Evolutionary conservation across 345 rosid genomes (phyloP), one percentile per base, ranked within the genome.

Genomic region (Euphorbia peplus): DNA sequence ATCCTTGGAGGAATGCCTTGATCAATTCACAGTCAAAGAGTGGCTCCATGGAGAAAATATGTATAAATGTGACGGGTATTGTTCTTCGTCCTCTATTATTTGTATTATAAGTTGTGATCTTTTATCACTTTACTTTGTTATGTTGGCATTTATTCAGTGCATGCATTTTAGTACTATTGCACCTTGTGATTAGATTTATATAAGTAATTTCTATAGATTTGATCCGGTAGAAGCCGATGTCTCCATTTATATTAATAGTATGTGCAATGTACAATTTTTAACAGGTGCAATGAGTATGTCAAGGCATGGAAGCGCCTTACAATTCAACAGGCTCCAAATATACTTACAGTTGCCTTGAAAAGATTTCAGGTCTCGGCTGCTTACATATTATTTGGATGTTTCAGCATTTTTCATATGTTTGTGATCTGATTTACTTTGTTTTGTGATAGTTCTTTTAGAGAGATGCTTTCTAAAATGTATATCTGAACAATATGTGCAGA

Each of bases 61-160:
- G 98, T 95, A 95, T 78, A 88, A 83, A 73, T 95, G 99, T 76
- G 99, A 95, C 15, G 89, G 92, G 99, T 95, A 90, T 70, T 77
- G 26, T 56, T 60, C 57, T 68, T 60, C n/a, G 12, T 62, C 62
- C 73, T 64, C 47, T n/a, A 19, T 21, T 60, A 19, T 46, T 50
- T 51, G 41, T 28, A 52, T 26, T n/a, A 47, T 4, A 25, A 42
- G 59, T 19, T 12, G 37, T 0, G 37, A 28, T 44, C 12, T 37
- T 32, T 41, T n/a, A 41, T 53, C 39, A 51, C 12, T 73, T 61
- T 37, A 53, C 47, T 39, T 37, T 46, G 16, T 56, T 18, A 18
- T 46, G 2, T 53, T 56, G 44, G 30, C 51, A 52, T 68, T 41
- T 58, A 19, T 39, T 39, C 21, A 55, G 14, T 44, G 9, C 16